These are phyloP conservation scores for Xerocomus spinulosus DNA, from an alignment of 768 basidiomycete species.

Conservation along the genomic window DNA sequence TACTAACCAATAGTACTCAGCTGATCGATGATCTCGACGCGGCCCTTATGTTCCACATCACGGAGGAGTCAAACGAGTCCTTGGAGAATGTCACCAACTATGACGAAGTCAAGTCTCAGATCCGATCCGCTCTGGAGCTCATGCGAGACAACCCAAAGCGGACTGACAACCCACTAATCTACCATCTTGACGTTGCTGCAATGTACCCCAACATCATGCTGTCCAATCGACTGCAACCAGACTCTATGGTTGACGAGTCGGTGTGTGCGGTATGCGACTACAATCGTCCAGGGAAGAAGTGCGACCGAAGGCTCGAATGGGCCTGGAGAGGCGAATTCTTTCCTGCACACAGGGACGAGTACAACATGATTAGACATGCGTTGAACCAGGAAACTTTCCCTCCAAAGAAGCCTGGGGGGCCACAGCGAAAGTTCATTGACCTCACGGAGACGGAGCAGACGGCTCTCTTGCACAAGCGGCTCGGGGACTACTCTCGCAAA, in stretches of 20 bases:
- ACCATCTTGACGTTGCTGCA: constrained; percentile 97
- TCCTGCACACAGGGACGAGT: constrained; percentile 95
- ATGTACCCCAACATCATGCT: constrained; percentile 99
- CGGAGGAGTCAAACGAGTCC: constrained; percentile 75
- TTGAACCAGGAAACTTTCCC: constrained; percentile 94
- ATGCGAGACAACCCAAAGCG: constrained; percentile 92
- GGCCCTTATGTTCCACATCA: constrained; percentile 83
- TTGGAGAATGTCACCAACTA: constrained; percentile 91
- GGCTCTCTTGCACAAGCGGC: constrained; percentile 88
- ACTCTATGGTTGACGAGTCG: constrained; percentile 95
- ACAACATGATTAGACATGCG: constrained; percentile 97
- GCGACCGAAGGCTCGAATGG: constrained; percentile 92
- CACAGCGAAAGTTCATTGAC: constrained; percentile 79
- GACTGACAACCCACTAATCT: constrained; percentile 89
- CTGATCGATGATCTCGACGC: constrained; percentile 92
- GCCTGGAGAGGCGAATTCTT: constrained; percentile 99
- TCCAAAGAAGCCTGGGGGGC: constrained; percentile 64
- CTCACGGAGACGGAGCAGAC: constrained; percentile 83
- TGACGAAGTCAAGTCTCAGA: constrained; percentile 81
- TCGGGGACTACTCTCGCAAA: constrained; percentile 97
- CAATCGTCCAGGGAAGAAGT: constrained; percentile 92
- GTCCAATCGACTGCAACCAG: constrained; percentile 96
- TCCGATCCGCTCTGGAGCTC: constrained; percentile 71
- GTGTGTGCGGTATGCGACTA: constrained; percentile 98
- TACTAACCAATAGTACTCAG: constrained; percentile 35